Percentiles rank a stretch among this genome's conserved stretches.
phyloP scores from a whole-genome alignment of 2,329 filamentous ascomycete species.

The Claviceps sp. region DNA sequence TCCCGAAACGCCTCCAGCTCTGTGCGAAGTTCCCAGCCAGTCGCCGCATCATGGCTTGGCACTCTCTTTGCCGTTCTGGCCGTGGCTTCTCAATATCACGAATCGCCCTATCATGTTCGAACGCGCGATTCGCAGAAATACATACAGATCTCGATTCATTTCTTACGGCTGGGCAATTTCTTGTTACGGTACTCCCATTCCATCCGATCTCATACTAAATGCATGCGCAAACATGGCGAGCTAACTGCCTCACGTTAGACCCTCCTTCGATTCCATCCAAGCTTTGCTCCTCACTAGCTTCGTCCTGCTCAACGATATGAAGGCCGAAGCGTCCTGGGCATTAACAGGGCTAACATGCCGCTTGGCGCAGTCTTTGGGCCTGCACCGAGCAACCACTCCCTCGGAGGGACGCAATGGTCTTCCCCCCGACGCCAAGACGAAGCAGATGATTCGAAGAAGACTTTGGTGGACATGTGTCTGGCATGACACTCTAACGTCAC shows the following conservation, averaged over 20 bases:
- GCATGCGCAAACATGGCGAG: background rate
- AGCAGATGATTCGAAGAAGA: slow-evolving; percentile 40
- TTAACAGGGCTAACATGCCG: slow-evolving; percentile 50
- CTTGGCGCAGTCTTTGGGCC: slow-evolving; percentile 49
- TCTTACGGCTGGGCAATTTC: slow-evolving; percentile 50
- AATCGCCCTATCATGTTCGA: slow-evolving; percentile 47
- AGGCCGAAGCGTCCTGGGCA: slow-evolving; percentile 55
- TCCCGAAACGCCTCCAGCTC: slow-evolving; percentile 39
- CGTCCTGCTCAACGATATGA: slow-evolving; percentile 55
- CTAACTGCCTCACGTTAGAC: slow-evolving; percentile 21
- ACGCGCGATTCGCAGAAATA: slow-evolving; percentile 47
- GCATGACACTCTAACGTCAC: slow-evolving; percentile 52
- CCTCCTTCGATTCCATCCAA: slow-evolving; percentile 53
- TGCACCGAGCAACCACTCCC: slow-evolving; percentile 34
- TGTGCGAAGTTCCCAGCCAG: slow-evolving; percentile 32
- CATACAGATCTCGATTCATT: slow-evolving; percentile 52
- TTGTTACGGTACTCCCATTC: slow-evolving; percentile 23
- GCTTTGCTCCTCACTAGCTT: slow-evolving; percentile 49
- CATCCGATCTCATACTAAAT: too few species aligned
- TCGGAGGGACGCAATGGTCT: slow-evolving; percentile 31
- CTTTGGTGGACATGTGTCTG: slow-evolving; percentile 54
- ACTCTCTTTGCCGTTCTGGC: slow-evolving; percentile 53
- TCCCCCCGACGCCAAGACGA: slow-evolving; percentile 31
- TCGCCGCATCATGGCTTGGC: slow-evolving; percentile 52
- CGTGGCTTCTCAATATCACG: slow-evolving; percentile 53